phyloP scores from a whole-genome alignment of 1,284 basidiomycete species.

The Trichosporon faecale region DNA sequence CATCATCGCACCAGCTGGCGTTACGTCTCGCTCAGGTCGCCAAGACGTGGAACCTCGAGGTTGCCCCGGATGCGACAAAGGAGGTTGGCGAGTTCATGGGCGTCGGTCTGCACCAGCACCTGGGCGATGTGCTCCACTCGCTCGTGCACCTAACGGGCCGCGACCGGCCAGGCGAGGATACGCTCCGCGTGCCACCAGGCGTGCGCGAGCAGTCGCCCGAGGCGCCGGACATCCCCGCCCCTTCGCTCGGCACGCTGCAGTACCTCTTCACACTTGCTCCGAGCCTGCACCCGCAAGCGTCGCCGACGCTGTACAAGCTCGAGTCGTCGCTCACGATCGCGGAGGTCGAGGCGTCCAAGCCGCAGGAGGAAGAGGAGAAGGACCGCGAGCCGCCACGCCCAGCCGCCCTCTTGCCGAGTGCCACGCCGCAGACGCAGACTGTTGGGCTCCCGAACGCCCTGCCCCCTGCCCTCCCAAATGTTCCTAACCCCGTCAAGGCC shows the following conservation, averaged over 20 bases:
- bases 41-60: constrained; percentile 34
- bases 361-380: background rate
- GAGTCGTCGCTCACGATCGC: constrained; percentile 32
- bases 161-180: constrained; percentile 38
- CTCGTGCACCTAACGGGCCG: constrained; percentile 38
- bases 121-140: constrained; percentile 40
- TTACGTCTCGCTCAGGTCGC: constrained; percentile 36
- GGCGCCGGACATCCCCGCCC: constrained; percentile 23
- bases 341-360: constrained; percentile 27
- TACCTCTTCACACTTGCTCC: constrained; percentile 43
- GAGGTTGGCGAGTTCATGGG: constrained; percentile 50
- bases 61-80: constrained; percentile 28
- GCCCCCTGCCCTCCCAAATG: background rate
- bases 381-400: constrained; percentile 12
- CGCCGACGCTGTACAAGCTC: constrained; percentile 45
- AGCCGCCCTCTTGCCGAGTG: background rate
- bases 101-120: constrained; percentile 43
- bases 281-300: constrained; percentile 38
- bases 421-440: background rate
- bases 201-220: constrained; percentile 9
- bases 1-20: constrained; percentile 40
- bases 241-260: constrained; percentile 36
- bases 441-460: background rate
- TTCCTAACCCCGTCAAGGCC: constrained; percentile 29
- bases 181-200: constrained; percentile 35